Base-by-base conservation (phyloP, 2,329 filamentous ascomycete species). In the Fusarium nanum region DNA sequence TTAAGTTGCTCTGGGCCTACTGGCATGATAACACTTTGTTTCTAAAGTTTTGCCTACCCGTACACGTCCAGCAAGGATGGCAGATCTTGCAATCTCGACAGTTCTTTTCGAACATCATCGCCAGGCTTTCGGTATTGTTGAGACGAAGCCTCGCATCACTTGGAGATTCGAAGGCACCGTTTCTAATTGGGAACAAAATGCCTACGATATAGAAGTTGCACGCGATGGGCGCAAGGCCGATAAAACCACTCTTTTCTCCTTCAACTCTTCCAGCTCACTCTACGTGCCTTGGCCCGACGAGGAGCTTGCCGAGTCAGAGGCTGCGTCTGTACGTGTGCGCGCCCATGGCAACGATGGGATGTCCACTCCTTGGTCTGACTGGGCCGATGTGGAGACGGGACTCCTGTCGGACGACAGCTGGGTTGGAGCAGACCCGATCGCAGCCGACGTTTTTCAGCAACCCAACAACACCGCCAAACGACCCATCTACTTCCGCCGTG, bases 271-370 rank as follows among this genome's bases (percentile, higher is more conserved):
- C 1, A 66, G 76, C 0, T 85, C 83, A 0, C 69, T 83, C 6
- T 77, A 82, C 2, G 79, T 84, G 0, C 80, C 81, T 1, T 86
- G 84, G 84, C 83, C 83, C 1, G 78, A 78, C 6, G 56, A 68
- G 3, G 72, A 78, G 2, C 75, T 83, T 0, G 55, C 55, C 2
- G 75, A 77, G 2, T 61, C 77, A 0, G 77, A 82, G 40, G 67
- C 72, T 5, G 81, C 78, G 0, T 67, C 60, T 1, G 76, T 82
- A 3, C 73, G 81, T 3, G 78, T 81, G 2, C 76, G 75, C 11
- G 80, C 79, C 0, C 77, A 78, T 18, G 78, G 80, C 2, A 56
- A 32, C 11, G 70, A 54, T 46, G 64, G 65, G 13, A 28, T 57
- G 0, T 72, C 74, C 1, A 75, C 50, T 32, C 76, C 56, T 1